A percentile compares a stretch with the other conserved stretches of the same genome.
These are phyloP conservation scores for Penstemon barbatus DNA, from an alignment of 257 asterid genomes.

Conservation along the genomic window DNA sequence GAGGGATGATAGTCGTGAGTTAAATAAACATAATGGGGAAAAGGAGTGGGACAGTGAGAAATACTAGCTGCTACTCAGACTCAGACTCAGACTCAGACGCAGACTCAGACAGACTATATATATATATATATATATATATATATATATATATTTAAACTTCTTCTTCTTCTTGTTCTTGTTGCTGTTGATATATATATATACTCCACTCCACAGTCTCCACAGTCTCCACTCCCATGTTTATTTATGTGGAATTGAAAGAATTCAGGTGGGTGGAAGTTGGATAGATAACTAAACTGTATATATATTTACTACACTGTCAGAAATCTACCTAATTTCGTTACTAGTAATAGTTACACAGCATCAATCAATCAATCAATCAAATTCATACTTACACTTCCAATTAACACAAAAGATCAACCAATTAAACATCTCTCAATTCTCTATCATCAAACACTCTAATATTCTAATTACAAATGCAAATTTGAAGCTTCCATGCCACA, in stretches of 20 bases:
- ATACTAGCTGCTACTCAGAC: neutral
- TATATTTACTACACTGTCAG: slow-evolving; percentile 39
- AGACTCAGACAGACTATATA: neutral
- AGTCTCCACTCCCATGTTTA: too few relatives aligned
- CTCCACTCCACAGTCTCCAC: neutral
- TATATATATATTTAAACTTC: slow-evolving; percentile 19
- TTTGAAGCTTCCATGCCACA: too few relatives aligned
- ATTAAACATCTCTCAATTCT: too few relatives aligned
- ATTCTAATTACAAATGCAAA: too few relatives aligned
- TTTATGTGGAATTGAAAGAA: slow-evolving; percentile 11
- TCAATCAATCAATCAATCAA: too few relatives aligned
- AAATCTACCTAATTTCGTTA: neutral
- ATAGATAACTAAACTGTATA: neutral
- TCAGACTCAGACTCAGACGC: neutral
- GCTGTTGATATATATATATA: neutral
- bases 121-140: too few relatives aligned
- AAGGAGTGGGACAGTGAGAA: slow-evolving; percentile 29
- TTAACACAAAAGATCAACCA: too few relatives aligned
- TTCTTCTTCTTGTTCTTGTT: slow-evolving; percentile 11
- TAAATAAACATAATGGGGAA: slow-evolving; percentile 16
- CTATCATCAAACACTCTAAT: too few relatives aligned
- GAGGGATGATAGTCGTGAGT: slow-evolving; percentile 19
- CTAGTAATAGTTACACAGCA: too few relatives aligned
- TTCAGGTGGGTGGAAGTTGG: slow-evolving; percentile 46
- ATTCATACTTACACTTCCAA: too few relatives aligned